Base-by-base conservation (phyloP, 768 basidiomycete species). In the Tephrocybe sp. region DNA sequence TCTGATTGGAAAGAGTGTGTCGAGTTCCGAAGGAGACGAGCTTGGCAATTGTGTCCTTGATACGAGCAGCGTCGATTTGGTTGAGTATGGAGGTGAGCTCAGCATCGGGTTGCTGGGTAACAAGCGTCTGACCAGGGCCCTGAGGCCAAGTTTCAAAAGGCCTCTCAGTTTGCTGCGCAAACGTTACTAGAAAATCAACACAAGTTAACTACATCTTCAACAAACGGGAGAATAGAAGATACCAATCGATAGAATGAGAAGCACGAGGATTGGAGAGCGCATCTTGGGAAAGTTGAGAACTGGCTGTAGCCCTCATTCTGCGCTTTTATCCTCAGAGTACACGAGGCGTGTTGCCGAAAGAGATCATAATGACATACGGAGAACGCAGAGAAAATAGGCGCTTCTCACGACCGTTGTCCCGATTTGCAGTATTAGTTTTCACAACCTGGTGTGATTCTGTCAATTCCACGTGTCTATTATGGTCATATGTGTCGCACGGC, bases 11-110 rank as follows among this genome's bases (percentile, higher is more conserved):
- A 36, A 74, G 67, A 23, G 78, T 80, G 63, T 74, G 70, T 9
- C 79, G 70, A 16, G 78, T 82, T 16, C 79, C 80, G 54, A 80
- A 79, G 18, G 78, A 75, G 40, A 75, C 75, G 29, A 82, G 76
- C 57, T 78, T 78, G 39, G 61, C 62, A 54, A 80, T 79, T 43
- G 66, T 80, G 19, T 69, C 63, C 50, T 77, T 51, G 45, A 80
- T 72, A 22, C 74, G 72, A 13, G 59, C 57, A 1, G 74, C 65
- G 54, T 77, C 72, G 51, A 82, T 70, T 50, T 74, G 60, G n/a
- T 65, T 60, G 56, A 80, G 71, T 54, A 80, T 78, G 2, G 61
- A 52, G 1, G 62, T 63, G 33, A 80, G 73, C 56, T 80, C 78
- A 3, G 52, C 22, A 45, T 72, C 63, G 11, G 77, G 76, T 22